Evolutionary conservation across 2,329 filamentous ascomycete species (phyloP), one percentile per base, ranked within the genome.

Genomic region (Rhinocladiella mackenziei): DNA sequence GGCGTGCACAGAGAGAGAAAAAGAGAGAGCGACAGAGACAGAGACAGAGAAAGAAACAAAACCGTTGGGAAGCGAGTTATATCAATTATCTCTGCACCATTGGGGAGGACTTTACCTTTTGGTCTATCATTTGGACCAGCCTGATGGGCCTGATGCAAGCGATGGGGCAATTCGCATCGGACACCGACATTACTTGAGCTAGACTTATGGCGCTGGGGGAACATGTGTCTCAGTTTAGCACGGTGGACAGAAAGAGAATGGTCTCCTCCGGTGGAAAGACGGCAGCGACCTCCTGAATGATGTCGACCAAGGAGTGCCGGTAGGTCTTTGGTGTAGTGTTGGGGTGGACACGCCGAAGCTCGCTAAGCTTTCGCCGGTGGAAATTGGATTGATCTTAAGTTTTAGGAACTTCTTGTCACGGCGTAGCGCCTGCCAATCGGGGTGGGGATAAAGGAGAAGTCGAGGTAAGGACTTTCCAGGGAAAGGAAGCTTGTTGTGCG

Each of bases 151-250:
- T 20, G 35, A 25, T 40, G 28, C 33, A 41, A 33, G 42, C 36
- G 19, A 28, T 38, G 29, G 15, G 25, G 13, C 29, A 13, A n/a
- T n/a, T n/a, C n/a, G n/a, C n/a, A n/a, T n/a, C 28, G 28, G n/a
- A 28, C 31, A 39, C 30, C 23, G 15, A 25, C 33, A 26, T 23
- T 25, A 23, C 26, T 30, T 39, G 31, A 32, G 22, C 13, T 25
- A 22, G 14, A 15, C 19, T 39, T 15, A 28, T 35, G 29, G 19
- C 17, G 28, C 17, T 39, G 32, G 17, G 35, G 40, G 45, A 13
- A 26, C 18, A 39, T 29, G n/a, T 44, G 48, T 50, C 43, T 43
- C 39, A 46, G 43, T 46, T 38, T 43, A 50, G 43, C 14, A 37
- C 40, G 46, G 43, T 43, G 43, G 48, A 31, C 18, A 41, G 42